A percentile compares a stretch with the other conserved stretches of the same genome.
Conservation (phyloP, 345 rosid species). For the Syzygium jambos region DNA sequence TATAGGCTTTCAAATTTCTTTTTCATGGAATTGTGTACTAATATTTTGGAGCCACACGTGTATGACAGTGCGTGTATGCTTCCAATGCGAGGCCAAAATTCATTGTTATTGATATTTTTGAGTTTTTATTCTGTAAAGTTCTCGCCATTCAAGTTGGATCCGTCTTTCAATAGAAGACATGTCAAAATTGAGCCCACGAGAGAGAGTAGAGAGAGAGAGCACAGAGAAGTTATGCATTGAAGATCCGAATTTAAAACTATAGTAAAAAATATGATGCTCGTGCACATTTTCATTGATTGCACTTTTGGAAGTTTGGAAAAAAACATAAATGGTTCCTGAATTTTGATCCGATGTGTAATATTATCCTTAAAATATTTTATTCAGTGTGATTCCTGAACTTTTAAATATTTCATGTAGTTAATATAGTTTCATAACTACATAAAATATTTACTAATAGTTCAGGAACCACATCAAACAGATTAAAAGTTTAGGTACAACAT, state of each 20-base stretch:
- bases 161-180: background rate
- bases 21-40: background rate
- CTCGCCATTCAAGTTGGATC: background rate
- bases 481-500: too few relatives aligned
- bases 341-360: too few relatives aligned
- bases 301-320: too few relatives aligned
- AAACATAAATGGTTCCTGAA: too few relatives aligned
- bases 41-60: background rate
- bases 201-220: background rate
- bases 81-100: background rate
- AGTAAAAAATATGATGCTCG: too few relatives aligned
- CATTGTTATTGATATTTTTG: background rate
- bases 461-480: too few relatives aligned
- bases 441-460: too few relatives aligned
- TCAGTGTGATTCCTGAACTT: too few relatives aligned
- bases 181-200: background rate
- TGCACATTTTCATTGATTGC: too few relatives aligned
- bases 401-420: too few relatives aligned
- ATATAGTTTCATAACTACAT: too few relatives aligned
- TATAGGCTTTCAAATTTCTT: background rate
- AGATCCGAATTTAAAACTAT: background rate
- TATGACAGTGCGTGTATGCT: background rate
- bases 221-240: background rate
- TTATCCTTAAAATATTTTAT: too few relatives aligned
- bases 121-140: background rate